Base-by-base conservation (phyloP, 2,329 filamentous ascomycete genomes). In the Sarocladiaceae sp. region DNA sequence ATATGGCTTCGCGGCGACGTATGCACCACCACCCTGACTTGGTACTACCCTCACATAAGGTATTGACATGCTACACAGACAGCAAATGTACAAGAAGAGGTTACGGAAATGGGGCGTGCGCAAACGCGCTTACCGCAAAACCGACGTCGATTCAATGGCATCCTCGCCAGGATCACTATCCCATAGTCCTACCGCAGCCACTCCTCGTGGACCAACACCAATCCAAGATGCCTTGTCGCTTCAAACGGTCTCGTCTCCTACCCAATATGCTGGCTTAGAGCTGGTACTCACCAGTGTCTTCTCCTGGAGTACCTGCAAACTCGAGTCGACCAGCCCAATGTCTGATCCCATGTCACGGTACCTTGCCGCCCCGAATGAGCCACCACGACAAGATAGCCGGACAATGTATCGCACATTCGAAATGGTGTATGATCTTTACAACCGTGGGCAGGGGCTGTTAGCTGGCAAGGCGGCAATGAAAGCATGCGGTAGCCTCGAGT, bases 331-430 rank as follows among this genome's bases (percentile, higher is more conserved):
- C n/a, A 47, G 54, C 36, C 49, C 57, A 29, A 53, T 52, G 22
- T 56, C 59, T n/a, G 67, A 70, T 53, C 64, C 67, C 51, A 70
- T 70, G 67, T 67, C 65, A 2, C 59, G 57, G 31, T 70, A 70
- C 40, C 58, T 70, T 7, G 66, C 65, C 5, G 62, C 60, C 26
- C 67, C 66, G 12, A 66, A 66, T 26, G 62, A 60, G 10, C 67
- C 67, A 10, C 67, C 64, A 22, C 66, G 69, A 11, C 65, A 69
- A 52, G 67, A 70, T 51, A 70, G 67, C 48, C 67, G 67, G 28
- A 70, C 67, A 44, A 70, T 70, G 67, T 70, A 69, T 50, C 64
- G 67, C 49, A 70, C 66, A 1, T 70, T 70, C 51, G 67, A 70
- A 53, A 59, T 70, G 15, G 66, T 66, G 20, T 70, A 69, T 44